Conservation (phyloP, 78 protist genomes). For the Creolimax fragrantissima region DNA sequence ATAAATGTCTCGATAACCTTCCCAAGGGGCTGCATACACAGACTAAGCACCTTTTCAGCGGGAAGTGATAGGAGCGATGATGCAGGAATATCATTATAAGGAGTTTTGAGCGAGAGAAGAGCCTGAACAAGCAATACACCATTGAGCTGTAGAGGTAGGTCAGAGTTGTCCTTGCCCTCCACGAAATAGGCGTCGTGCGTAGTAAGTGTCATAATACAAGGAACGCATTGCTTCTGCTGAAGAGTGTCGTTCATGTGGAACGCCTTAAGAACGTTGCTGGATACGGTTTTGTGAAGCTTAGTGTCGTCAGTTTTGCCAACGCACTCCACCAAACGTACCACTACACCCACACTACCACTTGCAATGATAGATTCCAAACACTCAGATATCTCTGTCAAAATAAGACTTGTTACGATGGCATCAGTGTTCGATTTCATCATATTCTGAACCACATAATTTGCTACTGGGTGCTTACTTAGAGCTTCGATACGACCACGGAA, state of each 20-base stretch:
- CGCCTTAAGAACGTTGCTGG: neutral
- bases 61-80: neutral
- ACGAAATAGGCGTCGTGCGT: neutral
- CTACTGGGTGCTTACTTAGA: neutral
- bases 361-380: neutral
- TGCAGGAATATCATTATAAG: neutral
- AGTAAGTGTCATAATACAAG: neutral
- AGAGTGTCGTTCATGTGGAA: neutral
- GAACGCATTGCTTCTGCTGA: neutral
- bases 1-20: neutral
- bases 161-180: constrained; percentile 4
- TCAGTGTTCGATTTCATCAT: neutral
- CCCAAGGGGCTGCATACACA: neutral
- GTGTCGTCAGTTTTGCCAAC: neutral
- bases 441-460: neutral
- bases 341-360: neutral
- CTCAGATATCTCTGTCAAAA: neutral
- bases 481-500: neutral
- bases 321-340: neutral
- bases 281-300: neutral
- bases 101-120: neutral
- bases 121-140: neutral
- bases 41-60: neutral
- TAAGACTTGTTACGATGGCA: neutral
- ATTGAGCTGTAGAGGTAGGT: neutral